A percentile compares a stretch with the other conserved stretches of the same genome.
These are phyloP conservation scores for Euphrasia arctica DNA, from an alignment of 305 asterid species.

Conservation along the genomic window DNA sequence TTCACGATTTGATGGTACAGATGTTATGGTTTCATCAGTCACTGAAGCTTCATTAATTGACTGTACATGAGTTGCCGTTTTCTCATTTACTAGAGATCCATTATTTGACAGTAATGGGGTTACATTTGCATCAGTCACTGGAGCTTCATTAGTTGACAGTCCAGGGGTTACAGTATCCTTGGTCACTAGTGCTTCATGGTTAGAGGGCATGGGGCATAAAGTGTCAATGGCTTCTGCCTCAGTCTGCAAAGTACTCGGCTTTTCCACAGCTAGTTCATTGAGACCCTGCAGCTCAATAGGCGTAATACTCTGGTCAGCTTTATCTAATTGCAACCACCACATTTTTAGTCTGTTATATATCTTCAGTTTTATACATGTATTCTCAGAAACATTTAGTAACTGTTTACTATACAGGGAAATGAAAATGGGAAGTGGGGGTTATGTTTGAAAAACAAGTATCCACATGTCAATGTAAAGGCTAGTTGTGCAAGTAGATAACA, in stretches of 20 bases:
- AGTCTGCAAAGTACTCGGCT: slow-evolving; percentile 26
- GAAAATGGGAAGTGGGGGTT: not conserved
- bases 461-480: slow-evolving; percentile 2
- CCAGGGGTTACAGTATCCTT: slow-evolving; percentile 26
- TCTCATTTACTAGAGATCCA: not conserved
- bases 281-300: slow-evolving; percentile 31
- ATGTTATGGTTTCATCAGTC: not conserved
- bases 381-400: not conserved
- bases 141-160: slow-evolving; percentile 23
- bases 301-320: slow-evolving; percentile 20
- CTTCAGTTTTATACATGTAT: slow-evolving; percentile 20
- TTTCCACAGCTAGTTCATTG: slow-evolving; percentile 32
- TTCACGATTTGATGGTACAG: slow-evolving; percentile 25
- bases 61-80: not conserved
- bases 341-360: slow-evolving; percentile 19
- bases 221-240: slow-evolving; percentile 27
- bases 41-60: not conserved
- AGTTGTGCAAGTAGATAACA: not conserved
- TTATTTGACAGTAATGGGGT: not conserved
- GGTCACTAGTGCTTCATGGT: slow-evolving; percentile 9
- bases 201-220: slow-evolving; percentile 20
- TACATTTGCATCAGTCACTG: slow-evolving; percentile 22
- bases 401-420: not conserved
- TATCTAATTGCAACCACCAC: slow-evolving; percentile 27
- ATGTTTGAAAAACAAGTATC: not conserved